A percentile compares a stretch with the other conserved stretches of the same genome.
Evolutionary conservation across 1,139 yeast genomes (phyloP).

Genomic region (Saccharomycopsis crataegensis): DNA sequence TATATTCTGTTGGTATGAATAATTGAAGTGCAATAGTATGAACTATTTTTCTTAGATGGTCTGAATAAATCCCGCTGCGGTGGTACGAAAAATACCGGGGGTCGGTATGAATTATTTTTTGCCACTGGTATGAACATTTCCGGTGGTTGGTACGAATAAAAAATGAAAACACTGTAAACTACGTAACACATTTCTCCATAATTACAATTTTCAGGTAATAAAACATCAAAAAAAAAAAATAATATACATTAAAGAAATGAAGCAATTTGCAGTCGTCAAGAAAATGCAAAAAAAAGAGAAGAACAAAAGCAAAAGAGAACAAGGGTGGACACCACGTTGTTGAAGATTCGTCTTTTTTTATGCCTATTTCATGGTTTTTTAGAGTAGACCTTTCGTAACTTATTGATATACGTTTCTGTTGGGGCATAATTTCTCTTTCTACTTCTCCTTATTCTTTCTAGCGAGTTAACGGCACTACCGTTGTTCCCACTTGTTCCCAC

Average conservation of each 20-base stretch:
- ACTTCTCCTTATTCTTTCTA: conserved; percentile 4
- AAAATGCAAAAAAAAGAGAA: neutral
- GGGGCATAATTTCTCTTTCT: conserved; percentile 15
- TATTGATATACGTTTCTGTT: conserved; percentile 18
- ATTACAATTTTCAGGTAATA: no score
- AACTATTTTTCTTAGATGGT: no score
- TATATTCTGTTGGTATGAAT: no score
- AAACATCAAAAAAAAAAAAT: neutral
- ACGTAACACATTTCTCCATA: no score
- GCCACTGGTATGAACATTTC: no score
- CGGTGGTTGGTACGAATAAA: no score
- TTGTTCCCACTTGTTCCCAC: conserved; percentile 2
- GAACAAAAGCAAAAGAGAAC: no score
- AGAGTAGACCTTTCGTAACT: conserved; percentile 14
- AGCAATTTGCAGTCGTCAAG: neutral
- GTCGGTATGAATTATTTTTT: no score
- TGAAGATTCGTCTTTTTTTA: neutral
- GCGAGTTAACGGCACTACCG: conserved; percentile 3
- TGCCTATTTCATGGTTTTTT: neutral
- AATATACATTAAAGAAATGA: neutral
- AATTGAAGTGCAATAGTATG: no score
- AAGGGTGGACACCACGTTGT: neutral
- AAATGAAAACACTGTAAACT: no score
- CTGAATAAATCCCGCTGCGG: no score
- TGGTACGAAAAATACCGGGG: no score